Evolutionary conservation across 108 stramenopile genomes (phyloP).

Genomic region (Fragilariopsis cylindrus): DNA sequence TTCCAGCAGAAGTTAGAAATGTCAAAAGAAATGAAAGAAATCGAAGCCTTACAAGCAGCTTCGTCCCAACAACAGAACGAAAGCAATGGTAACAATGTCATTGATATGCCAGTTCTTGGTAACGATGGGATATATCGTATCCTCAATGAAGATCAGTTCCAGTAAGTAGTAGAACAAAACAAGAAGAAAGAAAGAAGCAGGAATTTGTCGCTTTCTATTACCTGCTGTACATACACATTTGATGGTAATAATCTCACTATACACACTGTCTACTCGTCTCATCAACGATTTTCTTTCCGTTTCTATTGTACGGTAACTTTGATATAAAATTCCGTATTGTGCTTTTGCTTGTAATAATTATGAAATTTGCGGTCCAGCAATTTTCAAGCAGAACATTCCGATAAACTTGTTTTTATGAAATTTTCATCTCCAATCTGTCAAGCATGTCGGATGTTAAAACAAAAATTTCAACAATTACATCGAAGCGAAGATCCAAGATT

Average conservation of each 20-base stretch:
- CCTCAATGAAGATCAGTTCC: conserved; percentile 16
- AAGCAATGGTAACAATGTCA: no score
- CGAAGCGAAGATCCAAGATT: conserved; percentile 9
- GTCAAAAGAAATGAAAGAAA: conserved; percentile 9
- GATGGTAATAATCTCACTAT: background rate
- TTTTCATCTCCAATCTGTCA: conserved; percentile 16
- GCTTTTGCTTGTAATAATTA: no score
- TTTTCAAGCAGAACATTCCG: conserved; percentile 7
- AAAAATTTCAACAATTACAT: conserved; percentile 18
- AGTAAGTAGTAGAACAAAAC: conserved; percentile 4
- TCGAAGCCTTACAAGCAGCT: background rate
- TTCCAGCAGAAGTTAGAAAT: conserved; percentile 14
- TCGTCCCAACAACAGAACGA: background rate
- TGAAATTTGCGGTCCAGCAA: background rate
- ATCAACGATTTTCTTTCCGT: background rate
- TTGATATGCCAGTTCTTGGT: conserved; percentile 14
- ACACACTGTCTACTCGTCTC: background rate
- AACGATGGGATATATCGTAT: conserved; percentile 22
- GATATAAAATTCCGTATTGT: no score
- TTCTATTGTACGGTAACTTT: background rate
- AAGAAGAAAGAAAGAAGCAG: background rate
- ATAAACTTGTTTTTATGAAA: conserved; percentile 18
- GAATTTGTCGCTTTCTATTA: background rate
- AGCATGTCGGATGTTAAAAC: conserved; percentile 15
- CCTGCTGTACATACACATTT: background rate